Evolutionary conservation across 140 eudicot species (phyloP).

Genomic region (Cichorium intybus): DNA sequence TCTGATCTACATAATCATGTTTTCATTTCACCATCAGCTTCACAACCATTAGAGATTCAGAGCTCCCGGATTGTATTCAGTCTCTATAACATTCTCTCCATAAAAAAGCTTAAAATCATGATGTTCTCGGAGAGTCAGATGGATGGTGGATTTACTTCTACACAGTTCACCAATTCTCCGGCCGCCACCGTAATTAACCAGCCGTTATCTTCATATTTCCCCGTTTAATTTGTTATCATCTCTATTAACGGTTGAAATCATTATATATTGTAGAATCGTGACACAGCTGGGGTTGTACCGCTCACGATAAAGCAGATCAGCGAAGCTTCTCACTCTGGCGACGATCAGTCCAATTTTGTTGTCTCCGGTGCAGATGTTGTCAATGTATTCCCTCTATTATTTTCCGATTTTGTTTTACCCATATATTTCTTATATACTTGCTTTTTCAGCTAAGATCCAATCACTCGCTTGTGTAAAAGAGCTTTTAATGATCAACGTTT

Average conservation of each 20-base stretch:
- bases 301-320: slow-evolving; percentile 75
- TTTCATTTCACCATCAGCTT: neutral
- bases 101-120: neutral
- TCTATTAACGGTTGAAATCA: neutral
- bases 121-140: slow-evolving; percentile 37
- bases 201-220: neutral
- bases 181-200: slow-evolving; percentile 30
- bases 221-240: slow-evolving; percentile 5
- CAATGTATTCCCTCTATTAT: slow-evolving; percentile 38
- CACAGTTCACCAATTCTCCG: slow-evolving; percentile 42
- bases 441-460: neutral
- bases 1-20: neutral
- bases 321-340: slow-evolving; percentile 60
- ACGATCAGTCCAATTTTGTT: slow-evolving; percentile 54
- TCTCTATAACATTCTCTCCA: neutral
- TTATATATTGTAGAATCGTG: slow-evolving; percentile 53
- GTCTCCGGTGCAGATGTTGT: slow-evolving; percentile 62
- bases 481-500: neutral
- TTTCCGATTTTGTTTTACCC: neutral
- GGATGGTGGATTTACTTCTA: slow-evolving; percentile 37
- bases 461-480: neutral
- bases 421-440: neutral
- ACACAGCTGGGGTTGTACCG: slow-evolving; percentile 54
- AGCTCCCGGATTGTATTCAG: neutral
- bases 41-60: neutral